Evolutionary conservation across 805 yeast species (phyloP).

Genomic region (Blastobotrys terrestris): DNA sequence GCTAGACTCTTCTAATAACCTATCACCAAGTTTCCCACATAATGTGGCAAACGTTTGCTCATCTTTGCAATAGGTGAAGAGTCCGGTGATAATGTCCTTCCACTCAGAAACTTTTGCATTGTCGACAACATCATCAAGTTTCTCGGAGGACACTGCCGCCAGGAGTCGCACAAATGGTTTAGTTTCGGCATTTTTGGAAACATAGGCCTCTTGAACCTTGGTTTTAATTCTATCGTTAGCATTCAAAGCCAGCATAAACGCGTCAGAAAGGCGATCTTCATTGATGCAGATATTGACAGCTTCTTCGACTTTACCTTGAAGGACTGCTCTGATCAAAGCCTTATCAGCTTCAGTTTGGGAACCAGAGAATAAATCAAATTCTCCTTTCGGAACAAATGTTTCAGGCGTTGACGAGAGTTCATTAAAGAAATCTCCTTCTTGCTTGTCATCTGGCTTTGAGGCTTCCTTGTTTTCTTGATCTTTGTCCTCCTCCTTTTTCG

Average conservation of each 20-base stretch:
- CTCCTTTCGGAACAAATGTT: conserved; percentile 26
- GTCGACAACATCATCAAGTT: conserved; percentile 62
- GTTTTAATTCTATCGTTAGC: conserved; percentile 54
- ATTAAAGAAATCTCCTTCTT: conserved; percentile 23
- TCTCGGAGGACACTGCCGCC: conserved; percentile 51
- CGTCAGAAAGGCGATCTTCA: conserved; percentile 63
- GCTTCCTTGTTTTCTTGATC: conserved; percentile 27
- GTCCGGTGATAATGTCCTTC: conserved; percentile 72
- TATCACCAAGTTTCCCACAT: conserved; percentile 68
- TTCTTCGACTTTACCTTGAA: conserved; percentile 53
- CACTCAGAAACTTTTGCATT: conserved; percentile 75
- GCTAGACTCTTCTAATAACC: conserved; percentile 40
- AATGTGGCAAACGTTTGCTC: conserved; percentile 44
- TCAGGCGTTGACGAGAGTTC: conserved; percentile 21
- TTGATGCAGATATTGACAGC: conserved; percentile 67
- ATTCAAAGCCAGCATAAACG: conserved; percentile 66
- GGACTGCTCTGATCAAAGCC: conserved; percentile 43
- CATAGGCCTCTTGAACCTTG: conserved; percentile 67
- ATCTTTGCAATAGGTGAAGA: conserved; percentile 50
- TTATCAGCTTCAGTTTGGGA: conserved; percentile 38
- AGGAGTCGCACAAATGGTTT: conserved; percentile 67
- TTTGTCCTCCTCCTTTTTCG: conserved; percentile 17
- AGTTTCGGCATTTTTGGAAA: conserved; percentile 46
- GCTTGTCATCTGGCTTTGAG: conserved; percentile 22
- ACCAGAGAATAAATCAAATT: conserved; percentile 27